These are phyloP conservation scores for Vitis hybrid DNA, from an alignment of 177 flowering plant species.

Conservation along the genomic window DNA sequence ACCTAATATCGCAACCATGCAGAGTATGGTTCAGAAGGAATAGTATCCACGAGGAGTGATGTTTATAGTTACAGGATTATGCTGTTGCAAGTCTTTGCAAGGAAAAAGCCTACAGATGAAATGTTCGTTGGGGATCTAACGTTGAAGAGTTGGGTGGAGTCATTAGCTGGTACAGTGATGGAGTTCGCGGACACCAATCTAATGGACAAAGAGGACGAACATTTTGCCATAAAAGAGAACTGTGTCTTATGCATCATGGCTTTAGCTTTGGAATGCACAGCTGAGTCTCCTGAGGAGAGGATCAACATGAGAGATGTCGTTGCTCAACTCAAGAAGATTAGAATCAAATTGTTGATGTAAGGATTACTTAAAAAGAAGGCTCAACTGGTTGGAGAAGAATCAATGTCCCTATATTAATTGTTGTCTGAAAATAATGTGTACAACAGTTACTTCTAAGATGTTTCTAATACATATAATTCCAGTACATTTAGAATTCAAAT, in stretches of 20 bases:
- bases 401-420: too few relatives aligned
- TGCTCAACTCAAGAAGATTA: not conserved
- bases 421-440: too few relatives aligned
- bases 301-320: not conserved
- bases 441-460: too few relatives aligned
- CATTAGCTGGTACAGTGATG: not conserved
- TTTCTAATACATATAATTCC: too few relatives aligned
- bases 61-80: slow-evolving; percentile 12
- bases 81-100: slow-evolving; percentile 11
- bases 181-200: slow-evolving; percentile 12
- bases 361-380: not conserved
- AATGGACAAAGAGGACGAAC: slow-evolving; percentile 1
- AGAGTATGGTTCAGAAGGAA: slow-evolving; percentile 10
- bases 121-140: too few relatives aligned
- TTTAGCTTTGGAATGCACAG: slow-evolving; percentile 9
- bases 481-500: too few relatives aligned
- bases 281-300: slow-evolving; percentile 1
- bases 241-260: slow-evolving; percentile 3
- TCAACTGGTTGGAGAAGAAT: too few relatives aligned
- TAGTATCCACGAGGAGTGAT: slow-evolving; percentile 2
- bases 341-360: not conserved
- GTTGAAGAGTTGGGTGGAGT: too few relatives aligned
- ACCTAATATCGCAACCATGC: not conserved
- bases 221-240: not conserved
- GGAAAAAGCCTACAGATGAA: not conserved